phyloP scores from a whole-genome alignment of 805 yeast species.

The Kluyveromyces siamensis region DNA sequence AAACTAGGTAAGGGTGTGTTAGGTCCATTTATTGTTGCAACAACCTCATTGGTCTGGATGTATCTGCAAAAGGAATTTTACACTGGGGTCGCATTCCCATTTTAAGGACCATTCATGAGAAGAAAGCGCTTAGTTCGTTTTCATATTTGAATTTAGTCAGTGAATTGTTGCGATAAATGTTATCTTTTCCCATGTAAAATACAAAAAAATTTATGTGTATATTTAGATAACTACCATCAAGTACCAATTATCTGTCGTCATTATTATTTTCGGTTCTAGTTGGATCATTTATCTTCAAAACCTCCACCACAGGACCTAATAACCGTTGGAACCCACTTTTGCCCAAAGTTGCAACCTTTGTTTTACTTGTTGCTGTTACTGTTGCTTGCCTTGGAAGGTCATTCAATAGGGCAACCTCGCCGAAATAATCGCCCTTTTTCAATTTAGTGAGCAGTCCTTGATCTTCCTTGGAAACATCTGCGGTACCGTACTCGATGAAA shows the following conservation, averaged over 20 bases:
- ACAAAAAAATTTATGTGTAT: background rate
- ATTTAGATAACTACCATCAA: background rate
- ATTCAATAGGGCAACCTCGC: constrained; percentile 88
- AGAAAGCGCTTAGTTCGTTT: background rate
- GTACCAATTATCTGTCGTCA: background rate
- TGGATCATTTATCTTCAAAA: constrained; percentile 80
- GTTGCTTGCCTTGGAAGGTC: constrained; percentile 94
- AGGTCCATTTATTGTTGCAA: constrained; percentile 82
- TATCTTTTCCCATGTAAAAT: background rate
- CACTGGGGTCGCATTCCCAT: constrained; percentile 22
- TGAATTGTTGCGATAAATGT: background rate
- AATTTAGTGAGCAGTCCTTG: constrained; percentile 54
- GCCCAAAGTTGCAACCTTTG: constrained; percentile 86
- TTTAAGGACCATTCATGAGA: background rate
- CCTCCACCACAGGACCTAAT: constrained; percentile 89
- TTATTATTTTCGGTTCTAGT: constrained; percentile 27
- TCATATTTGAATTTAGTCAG: background rate
- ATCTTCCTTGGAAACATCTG: constrained; percentile 55
- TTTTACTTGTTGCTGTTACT: constrained; percentile 62
- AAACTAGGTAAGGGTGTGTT: constrained; percentile 78
- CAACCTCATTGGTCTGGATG: constrained; percentile 78
- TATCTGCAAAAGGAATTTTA: constrained; percentile 57
- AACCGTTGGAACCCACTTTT: constrained; percentile 90
- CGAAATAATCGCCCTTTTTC: constrained; percentile 85
- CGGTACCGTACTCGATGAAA: constrained; percentile 72